Evolutionary conservation across 2,329 filamentous ascomycete species (phyloP).

Genomic region (Fusarium austroafricanum): DNA sequence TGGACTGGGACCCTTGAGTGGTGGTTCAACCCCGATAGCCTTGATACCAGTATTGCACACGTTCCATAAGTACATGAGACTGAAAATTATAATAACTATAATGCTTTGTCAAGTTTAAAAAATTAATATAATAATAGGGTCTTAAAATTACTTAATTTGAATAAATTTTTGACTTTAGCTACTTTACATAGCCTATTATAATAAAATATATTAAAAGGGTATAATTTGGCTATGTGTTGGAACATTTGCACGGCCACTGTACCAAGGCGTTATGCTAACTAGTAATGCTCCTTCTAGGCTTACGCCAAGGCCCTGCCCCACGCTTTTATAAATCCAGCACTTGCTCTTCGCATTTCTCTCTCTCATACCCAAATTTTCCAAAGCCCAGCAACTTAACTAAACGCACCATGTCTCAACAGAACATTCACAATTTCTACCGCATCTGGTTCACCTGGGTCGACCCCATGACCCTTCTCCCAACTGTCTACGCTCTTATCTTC

Average conservation of each 20-base stretch:
- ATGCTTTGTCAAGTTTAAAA: too few relatives aligned
- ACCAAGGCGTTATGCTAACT: too few relatives aligned
- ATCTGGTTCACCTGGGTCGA: conserved; percentile 43
- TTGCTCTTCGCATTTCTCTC: rapidly evolving
- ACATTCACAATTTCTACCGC: conserved; percentile 33
- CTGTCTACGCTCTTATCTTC: conserved; percentile 31
- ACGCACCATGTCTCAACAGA: conserved; percentile 6
- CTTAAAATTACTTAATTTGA: too few relatives aligned
- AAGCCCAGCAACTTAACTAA: background rate
- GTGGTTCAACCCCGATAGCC: conserved; percentile 18
- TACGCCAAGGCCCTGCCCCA: background rate
- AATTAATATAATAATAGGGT: too few relatives aligned
- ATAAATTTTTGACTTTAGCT: too few relatives aligned
- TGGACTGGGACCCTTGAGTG: conserved; percentile 19
- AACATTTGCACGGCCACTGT: too few relatives aligned
- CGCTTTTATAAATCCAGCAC: background rate
- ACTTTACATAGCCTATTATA: too few relatives aligned
- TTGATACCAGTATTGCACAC: conserved; percentile 7
- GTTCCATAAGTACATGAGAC: background rate
- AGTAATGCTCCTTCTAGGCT: background rate
- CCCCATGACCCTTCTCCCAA: conserved; percentile 25
- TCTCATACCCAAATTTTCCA: too few relatives aligned
- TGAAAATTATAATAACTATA: too few relatives aligned
- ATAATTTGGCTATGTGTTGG: too few relatives aligned
- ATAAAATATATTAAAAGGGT: too few relatives aligned